A percentile compares a stretch with the other conserved stretches of the same genome.
Conservation (phyloP, 164 flowering plant species). For the Umbilicus rupestris region DNA sequence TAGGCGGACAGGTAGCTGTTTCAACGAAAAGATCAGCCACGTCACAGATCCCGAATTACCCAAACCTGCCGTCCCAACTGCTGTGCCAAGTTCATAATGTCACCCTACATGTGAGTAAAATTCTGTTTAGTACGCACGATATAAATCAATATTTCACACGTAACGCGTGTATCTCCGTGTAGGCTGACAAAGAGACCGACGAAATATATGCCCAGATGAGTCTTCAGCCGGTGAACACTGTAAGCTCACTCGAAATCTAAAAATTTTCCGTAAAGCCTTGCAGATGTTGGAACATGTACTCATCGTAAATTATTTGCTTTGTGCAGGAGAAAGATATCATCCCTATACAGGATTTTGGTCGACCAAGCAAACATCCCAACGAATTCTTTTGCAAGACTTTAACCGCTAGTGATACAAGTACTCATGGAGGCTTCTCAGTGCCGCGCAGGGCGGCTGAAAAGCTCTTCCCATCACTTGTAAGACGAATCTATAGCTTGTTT, state of each 20-base stretch:
- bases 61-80: conserved; percentile 79
- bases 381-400: conserved; percentile 97
- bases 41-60: conserved; percentile 83
- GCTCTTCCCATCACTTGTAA: conserved; percentile 83
- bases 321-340: conserved; percentile 76
- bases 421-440: conserved; percentile 99
- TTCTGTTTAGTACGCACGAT: not conserved
- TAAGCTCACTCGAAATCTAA: conserved; percentile 26
- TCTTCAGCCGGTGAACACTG: conserved; percentile 88
- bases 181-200: conserved; percentile 97
- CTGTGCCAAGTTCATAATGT: conserved; percentile 94
- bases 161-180: conserved; percentile 4
- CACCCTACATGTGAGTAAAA: conserved; percentile 72
- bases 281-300: not conserved
- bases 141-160: not conserved
- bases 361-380: conserved; percentile 74
- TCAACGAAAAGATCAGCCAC: conserved; percentile 78
- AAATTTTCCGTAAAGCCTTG: not conserved
- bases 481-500: not conserved
- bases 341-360: conserved; percentile 65
- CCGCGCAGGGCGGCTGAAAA: conserved; percentile 99
- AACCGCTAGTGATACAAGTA: conserved; percentile 98
- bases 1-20: conserved; percentile 98
- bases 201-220: conserved; percentile 98
- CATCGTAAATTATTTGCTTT: not conserved